Conservation (phyloP, 768 basidiomycete genomes). For the Naganishia kalamii region DNA sequence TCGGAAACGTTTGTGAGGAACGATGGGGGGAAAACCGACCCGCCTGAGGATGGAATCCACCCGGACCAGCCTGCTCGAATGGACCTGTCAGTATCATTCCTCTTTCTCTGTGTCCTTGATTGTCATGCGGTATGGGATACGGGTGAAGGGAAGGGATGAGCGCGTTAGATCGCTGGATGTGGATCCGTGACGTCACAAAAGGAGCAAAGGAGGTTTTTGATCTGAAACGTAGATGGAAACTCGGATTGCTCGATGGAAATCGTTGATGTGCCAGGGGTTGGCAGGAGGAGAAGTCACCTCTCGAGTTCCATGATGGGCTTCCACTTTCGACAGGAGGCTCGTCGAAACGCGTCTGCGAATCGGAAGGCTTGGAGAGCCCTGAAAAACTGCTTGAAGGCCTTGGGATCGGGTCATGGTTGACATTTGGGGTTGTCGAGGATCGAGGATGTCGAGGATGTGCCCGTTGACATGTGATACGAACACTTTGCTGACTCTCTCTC, state of each 20-base stretch:
- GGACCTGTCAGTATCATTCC: constrained; percentile 41
- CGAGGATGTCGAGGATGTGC: too few relatives aligned
- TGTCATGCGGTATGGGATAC: not conserved
- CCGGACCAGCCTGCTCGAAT: constrained; percentile 40
- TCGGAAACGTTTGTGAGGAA: constrained; percentile 26
- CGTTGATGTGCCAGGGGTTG: not conserved
- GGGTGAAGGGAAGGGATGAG: not conserved
- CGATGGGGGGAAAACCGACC: constrained; percentile 40
- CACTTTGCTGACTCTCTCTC: too few relatives aligned
- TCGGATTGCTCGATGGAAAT: not conserved
- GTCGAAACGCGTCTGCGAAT: too few relatives aligned
- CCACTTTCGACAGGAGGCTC: not conserved
- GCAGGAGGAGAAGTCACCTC: not conserved
- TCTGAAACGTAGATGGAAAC: not conserved
- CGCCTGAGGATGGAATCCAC: constrained; percentile 43
- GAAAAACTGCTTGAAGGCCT: too few relatives aligned
- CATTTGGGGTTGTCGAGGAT: too few relatives aligned
- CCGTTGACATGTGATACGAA: too few relatives aligned
- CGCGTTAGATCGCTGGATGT: not conserved
- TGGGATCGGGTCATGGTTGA: too few relatives aligned
- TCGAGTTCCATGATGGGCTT: not conserved
- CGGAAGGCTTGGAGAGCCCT: too few relatives aligned
- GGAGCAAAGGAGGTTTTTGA: not conserved
- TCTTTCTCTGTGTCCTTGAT: not conserved
- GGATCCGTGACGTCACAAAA: not conserved